These are phyloP conservation scores for Lathyrus oleraceus DNA, from an alignment of 306 rosid species.

Conservation along the genomic window DNA sequence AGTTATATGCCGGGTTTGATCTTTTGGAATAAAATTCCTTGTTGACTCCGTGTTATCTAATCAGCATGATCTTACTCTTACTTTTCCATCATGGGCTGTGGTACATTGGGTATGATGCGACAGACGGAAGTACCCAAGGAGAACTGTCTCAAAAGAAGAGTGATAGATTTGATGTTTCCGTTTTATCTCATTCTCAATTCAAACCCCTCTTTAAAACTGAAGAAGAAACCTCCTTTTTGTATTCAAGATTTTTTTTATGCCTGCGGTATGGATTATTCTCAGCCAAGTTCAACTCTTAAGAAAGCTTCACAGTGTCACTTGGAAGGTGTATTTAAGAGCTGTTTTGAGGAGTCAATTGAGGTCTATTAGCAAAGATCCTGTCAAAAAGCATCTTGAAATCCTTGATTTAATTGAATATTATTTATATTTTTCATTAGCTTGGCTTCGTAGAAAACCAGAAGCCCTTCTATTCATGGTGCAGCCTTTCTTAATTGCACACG, in stretches of 20 bases:
- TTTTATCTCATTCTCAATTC: too few species aligned
- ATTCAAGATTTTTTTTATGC: constrained; percentile 60
- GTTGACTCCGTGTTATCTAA: too few species aligned
- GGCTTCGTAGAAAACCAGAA: constrained; percentile 65
- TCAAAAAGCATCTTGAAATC: constrained; percentile 44
- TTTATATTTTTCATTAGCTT: constrained; percentile 71
- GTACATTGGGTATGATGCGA: too few species aligned
- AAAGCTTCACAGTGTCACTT: constrained; percentile 33
- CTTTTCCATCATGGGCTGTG: too few species aligned
- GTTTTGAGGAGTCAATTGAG: constrained; percentile 46
- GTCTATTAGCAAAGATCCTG: constrained; percentile 45
- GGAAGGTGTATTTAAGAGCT: constrained; percentile 56
- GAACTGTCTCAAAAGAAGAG: too few species aligned
- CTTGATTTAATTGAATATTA: too few species aligned
- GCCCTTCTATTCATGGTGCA: constrained; percentile 59
- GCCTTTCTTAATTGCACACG: constrained; percentile 56
- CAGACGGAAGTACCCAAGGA: too few species aligned
- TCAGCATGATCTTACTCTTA: too few species aligned
- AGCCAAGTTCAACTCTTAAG: constrained; percentile 35
- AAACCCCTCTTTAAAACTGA: too few species aligned
- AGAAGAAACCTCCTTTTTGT: constrained; percentile 44
- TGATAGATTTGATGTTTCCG: too few species aligned
- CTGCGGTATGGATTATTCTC: constrained; percentile 59
- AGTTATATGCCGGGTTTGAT: too few species aligned
- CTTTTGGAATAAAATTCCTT: too few species aligned